phyloP scores from a whole-genome alignment of 2,329 filamentous ascomycete species.

The Diaporthe sp. region DNA sequence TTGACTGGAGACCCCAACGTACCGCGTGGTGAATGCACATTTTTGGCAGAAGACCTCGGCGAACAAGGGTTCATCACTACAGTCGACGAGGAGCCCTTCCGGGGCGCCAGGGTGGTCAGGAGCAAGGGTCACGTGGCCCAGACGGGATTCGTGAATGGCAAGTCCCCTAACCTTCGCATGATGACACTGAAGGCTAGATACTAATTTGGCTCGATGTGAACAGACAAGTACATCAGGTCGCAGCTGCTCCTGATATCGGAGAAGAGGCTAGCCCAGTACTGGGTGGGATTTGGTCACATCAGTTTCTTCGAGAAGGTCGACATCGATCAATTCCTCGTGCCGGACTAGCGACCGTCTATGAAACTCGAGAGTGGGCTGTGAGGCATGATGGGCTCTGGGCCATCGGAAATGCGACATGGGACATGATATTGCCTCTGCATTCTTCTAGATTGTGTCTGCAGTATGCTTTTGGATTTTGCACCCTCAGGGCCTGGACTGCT shows the following conservation, averaged over 20 bases:
- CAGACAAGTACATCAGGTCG: conserved; percentile 81
- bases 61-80: conserved; percentile 73
- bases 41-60: conserved; percentile 84
- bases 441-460: too few relatives aligned
- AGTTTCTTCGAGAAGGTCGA: conserved; percentile 73
- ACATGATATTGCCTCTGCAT: neutral
- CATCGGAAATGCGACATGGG: neutral
- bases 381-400: neutral
- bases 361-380: neutral
- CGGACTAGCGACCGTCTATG: neutral
- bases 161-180: conserved; percentile 50
- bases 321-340: conserved; percentile 63
- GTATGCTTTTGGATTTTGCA: neutral
- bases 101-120: conserved; percentile 80
- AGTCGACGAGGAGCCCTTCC: conserved; percentile 77
- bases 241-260: conserved; percentile 84
- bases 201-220: neutral
- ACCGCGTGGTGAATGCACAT: conserved; percentile 87
- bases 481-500: neutral
- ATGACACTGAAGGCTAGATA: neutral
- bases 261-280: conserved; percentile 85
- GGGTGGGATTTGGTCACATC: conserved; percentile 75
- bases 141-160: conserved; percentile 79
- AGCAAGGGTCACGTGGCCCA: conserved; percentile 84
- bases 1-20: conserved; percentile 93